These are phyloP conservation scores for Posidonia australis DNA, from an alignment of 106 monocot species.

Conservation along the genomic window DNA sequence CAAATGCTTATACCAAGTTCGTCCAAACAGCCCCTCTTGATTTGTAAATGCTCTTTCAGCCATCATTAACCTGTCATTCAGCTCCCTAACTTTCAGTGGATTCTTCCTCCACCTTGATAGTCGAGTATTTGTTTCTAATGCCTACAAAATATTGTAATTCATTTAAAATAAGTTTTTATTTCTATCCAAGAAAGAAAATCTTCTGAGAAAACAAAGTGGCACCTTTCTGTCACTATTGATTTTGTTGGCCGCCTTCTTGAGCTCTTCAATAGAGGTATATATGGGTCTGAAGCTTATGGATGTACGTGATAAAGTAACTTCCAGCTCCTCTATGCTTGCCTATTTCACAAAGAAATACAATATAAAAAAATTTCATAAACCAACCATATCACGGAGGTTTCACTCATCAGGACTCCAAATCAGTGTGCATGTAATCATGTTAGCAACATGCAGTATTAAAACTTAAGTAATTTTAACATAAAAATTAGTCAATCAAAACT, in stretches of 20 bases:
- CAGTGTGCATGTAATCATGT: too few species aligned
- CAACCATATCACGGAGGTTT: too few species aligned
- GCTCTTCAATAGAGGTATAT: conserved; percentile 43
- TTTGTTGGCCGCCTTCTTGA: conserved; percentile 34
- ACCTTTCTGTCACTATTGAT: conserved; percentile 46
- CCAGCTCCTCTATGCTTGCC: conserved; percentile 29
- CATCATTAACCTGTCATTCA: conserved; percentile 72
- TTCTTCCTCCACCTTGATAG: conserved; percentile 28
- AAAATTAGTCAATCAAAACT: too few species aligned
- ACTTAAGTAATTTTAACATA: too few species aligned
- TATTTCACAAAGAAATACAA: conserved; percentile 2
- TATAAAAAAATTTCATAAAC: too few species aligned
- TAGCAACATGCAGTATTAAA: too few species aligned
- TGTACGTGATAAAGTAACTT: conserved; percentile 21
- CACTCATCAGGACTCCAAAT: too few species aligned
- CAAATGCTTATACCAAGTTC: conserved; percentile 75
- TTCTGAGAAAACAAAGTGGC: neutral
- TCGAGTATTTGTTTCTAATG: conserved; percentile 24
- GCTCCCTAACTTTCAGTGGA: conserved; percentile 31
- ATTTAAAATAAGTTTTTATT: too few species aligned
- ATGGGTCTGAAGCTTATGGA: conserved; percentile 41
- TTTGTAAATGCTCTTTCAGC: conserved; percentile 67
- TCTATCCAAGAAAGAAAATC: too few species aligned
- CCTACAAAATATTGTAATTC: conserved; percentile 16
- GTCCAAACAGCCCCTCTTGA: conserved; percentile 40